Percentiles rank a stretch among this genome's conserved stretches.
These are phyloP conservation scores for Backusella liffmaniae DNA, from an alignment of 192 early-diverging fungal species.

Conservation along the genomic window DNA sequence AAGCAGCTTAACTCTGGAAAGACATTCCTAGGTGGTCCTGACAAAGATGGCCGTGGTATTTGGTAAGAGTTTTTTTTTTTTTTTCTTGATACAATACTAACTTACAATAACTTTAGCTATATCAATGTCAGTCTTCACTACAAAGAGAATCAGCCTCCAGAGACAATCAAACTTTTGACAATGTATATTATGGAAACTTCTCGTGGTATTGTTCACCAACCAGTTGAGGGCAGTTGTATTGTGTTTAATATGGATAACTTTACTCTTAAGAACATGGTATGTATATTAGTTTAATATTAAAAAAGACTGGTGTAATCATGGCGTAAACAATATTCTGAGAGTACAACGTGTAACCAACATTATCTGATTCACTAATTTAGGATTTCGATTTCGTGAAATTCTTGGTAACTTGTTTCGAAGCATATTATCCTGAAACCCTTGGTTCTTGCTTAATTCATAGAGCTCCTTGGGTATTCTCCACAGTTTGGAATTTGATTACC, in stretches of 20 bases:
- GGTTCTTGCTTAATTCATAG: constrained; percentile 80
- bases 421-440: constrained; percentile 89
- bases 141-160: constrained; percentile 59
- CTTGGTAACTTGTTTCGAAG: constrained; percentile 76
- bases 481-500: constrained; percentile 78
- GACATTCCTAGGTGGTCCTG: constrained; percentile 48
- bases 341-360: neutral
- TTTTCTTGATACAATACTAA: neutral
- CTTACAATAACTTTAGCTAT: constrained; percentile 31
- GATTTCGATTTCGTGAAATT: constrained; percentile 78
- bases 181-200: constrained; percentile 75
- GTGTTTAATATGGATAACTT: constrained; percentile 81
- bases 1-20: constrained; percentile 49
- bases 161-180: constrained; percentile 64
- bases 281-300: neutral
- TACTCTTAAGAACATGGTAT: constrained; percentile 64
- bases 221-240: constrained; percentile 71
- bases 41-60: constrained; percentile 48
- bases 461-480: constrained; percentile 88
- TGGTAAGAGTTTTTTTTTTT: constrained; percentile 40
- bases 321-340: neutral
- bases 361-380: constrained; percentile 24
- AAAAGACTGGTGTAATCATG: neutral
- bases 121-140: constrained; percentile 52
- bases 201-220: constrained; percentile 61